Base-by-base conservation (phyloP, 2,329 filamentous ascomycete species). In the Aspergillus viridinutans region DNA sequence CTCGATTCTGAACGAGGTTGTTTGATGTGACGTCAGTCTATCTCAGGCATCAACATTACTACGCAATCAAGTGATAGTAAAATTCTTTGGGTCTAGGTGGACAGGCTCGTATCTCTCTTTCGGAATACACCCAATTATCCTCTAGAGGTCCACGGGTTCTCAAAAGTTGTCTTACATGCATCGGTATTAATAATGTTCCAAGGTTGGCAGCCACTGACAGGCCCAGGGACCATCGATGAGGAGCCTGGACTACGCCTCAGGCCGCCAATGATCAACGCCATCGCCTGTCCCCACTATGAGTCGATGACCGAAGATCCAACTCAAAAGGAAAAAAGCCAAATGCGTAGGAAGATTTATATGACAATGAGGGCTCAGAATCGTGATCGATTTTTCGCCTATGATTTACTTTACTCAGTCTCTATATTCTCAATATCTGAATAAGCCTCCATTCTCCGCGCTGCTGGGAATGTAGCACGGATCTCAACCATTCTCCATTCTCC, bases 241-340 rank as follows among this genome's bases (percentile, higher is more conserved):
- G n/a, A 21, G 58, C n/a, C 58, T 55, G 50, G 58, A 58, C 32
- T 23, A 1, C 28, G 26, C 3, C 2, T 2, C 8, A 20, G 38
- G 29, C 12, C 45, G 48, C 57, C 54, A 59, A 57, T 58, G 12
- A 45, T 26, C 32, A 28, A 4, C 32, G 32, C 7, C 20, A 29
- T 23, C 49, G 32, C 21, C 23, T 45, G n/a, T 29, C 59, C 43
- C 57, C 57, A 58, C 57, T 58, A 61, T 61, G 61, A 64, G 60
- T 64, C 60, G 60, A 59, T 49, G 56, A 56, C 61, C 54, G 57
- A 57, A 51, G 59, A 54, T 56, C 54, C 50, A 45, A 45, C 20
- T 45, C 20, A 23, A 5, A 45, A 9, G 21, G 14, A 42, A 23
- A 20, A 45, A 23, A 12, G 10, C n/a, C 8, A 12, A 25, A 47